phyloP scores from a whole-genome alignment of 108 stramenopile species.

The Poteriospumella lacustris region DNA sequence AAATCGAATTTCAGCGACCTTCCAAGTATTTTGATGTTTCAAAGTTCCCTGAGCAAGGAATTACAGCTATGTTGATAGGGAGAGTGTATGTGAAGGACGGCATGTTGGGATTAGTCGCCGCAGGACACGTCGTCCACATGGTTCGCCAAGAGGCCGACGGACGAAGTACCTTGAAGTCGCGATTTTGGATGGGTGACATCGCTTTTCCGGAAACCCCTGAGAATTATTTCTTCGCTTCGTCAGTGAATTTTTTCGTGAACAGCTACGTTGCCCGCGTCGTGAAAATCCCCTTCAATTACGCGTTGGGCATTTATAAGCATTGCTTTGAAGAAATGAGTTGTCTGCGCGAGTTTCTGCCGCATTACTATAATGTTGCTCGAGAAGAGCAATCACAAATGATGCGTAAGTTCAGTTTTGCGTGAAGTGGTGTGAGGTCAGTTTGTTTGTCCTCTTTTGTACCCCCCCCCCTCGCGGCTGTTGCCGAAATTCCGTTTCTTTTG shows the following conservation, averaged over 20 bases:
- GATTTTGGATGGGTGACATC: slow-evolving; percentile 9
- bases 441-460: too few relatives aligned
- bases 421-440: too few relatives aligned
- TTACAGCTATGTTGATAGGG: background rate
- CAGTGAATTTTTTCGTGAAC: background rate
- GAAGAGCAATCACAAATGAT: too few relatives aligned
- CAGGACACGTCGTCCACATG: background rate
- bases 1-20: background rate
- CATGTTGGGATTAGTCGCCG: background rate
- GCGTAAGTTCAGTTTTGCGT: too few relatives aligned
- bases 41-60: background rate
- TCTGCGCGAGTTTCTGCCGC: background rate
- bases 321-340: background rate
- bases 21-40: background rate
- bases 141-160: background rate
- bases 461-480: too few relatives aligned
- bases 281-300: background rate
- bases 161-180: background rate
- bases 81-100: background rate
- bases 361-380: slow-evolving; percentile 12
- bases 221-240: background rate
- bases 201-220: background rate
- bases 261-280: background rate
- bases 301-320: background rate
- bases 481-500: too few relatives aligned